phyloP scores from a whole-genome alignment of 768 basidiomycete species.

The Trametes gibbosa region DNA sequence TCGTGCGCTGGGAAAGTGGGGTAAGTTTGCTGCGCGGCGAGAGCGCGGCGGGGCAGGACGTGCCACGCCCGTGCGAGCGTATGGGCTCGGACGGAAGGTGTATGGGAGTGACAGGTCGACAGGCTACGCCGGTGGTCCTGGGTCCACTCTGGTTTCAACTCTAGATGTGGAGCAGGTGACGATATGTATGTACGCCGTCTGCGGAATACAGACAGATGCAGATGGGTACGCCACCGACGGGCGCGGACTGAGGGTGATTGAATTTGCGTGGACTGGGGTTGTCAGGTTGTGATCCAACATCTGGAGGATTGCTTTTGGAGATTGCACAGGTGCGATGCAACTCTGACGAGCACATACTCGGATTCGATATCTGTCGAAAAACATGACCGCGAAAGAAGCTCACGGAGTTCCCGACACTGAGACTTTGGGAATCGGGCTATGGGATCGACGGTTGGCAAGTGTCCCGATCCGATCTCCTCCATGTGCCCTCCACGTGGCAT shows the following conservation, averaged over 20 bases:
- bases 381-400: not conserved
- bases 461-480: not conserved
- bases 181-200: not conserved
- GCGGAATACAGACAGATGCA: not conserved
- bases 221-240: too few species aligned
- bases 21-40: constrained; percentile 5
- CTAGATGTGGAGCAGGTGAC: too few species aligned
- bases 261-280: too few species aligned
- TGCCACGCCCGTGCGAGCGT: constrained; percentile 6
- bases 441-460: not conserved
- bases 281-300: too few species aligned
- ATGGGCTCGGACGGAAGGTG: not conserved
- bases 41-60: not conserved
- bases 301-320: too few species aligned
- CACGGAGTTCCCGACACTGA: not conserved
- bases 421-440: not conserved
- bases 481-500: not conserved
- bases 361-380: not conserved
- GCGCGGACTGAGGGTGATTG: too few species aligned
- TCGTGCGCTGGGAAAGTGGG: not conserved
- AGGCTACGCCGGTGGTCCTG: not conserved
- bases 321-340: too few species aligned
- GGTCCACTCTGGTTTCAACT: not conserved
- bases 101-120: not conserved
- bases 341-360: too few species aligned